These are phyloP conservation scores for Theobroma cacao DNA, from an alignment of 345 rosid species.

Conservation along the genomic window DNA sequence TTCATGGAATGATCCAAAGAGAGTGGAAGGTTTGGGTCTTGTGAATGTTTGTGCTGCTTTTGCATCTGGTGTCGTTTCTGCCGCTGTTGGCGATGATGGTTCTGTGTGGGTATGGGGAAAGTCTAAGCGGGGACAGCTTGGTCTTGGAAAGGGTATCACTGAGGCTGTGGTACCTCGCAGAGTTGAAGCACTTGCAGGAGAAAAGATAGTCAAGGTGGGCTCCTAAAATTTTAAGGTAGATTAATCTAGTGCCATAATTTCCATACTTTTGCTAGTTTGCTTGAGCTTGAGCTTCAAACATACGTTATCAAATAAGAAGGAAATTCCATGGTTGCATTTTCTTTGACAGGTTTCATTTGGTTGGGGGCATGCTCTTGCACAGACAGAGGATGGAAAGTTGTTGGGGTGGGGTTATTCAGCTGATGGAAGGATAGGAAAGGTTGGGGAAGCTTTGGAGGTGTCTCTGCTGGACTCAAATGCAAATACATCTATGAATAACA, in stretches of 20 bases:
- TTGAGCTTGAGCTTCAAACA: not conserved
- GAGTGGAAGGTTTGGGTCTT: conserved; percentile 58
- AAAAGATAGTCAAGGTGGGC: conserved; percentile 72
- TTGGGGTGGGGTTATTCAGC: conserved; percentile 96
- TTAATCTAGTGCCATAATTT: not conserved
- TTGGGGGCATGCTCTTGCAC: conserved; percentile 91
- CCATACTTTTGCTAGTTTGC: not conserved
- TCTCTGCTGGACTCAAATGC: conserved; percentile 55
- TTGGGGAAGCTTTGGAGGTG: conserved; percentile 39
- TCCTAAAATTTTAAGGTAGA: conserved; percentile 2
- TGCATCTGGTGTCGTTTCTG: conserved; percentile 88
- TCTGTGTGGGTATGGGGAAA: conserved; percentile 97
- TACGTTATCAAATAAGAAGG: not conserved
- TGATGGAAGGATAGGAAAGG: conserved; percentile 79
- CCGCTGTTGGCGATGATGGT: conserved; percentile 73
- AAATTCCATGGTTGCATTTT: conserved; percentile 7
- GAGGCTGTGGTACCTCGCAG: conserved; percentile 60
- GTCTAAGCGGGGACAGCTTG: conserved; percentile 96
- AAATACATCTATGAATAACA: conserved; percentile 14
- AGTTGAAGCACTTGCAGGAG: conserved; percentile 58
- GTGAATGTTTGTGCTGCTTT: conserved; percentile 55
- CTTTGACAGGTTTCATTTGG: conserved; percentile 79
- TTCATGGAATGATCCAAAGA: conserved; percentile 61
- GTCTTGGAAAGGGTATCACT: conserved; percentile 63
- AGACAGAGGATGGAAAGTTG: conserved; percentile 61